Evolutionary conservation across 768 basidiomycete genomes (phyloP).

Genomic region (Calocybe cyanea): DNA sequence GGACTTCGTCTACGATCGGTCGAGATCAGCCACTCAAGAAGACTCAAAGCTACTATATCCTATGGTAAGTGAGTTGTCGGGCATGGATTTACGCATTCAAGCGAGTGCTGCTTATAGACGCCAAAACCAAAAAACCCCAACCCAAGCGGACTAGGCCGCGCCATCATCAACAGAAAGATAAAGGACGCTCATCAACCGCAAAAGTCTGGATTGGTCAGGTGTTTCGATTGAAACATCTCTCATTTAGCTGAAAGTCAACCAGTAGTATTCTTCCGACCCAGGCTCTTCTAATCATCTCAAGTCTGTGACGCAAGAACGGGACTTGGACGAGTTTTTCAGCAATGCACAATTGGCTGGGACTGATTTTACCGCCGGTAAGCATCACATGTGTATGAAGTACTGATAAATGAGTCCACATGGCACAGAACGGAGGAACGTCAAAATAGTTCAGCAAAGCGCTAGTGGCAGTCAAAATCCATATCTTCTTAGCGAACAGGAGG

Average conservation of each 20-base stretch:
- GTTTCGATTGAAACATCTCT: background rate
- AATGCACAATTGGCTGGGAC: conserved; percentile 93
- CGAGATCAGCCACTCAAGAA: no score
- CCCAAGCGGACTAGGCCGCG: conserved; percentile 84
- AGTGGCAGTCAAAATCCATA: conserved; percentile 73
- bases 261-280: conserved; percentile 73
- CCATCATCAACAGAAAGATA: conserved; percentile 89
- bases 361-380: conserved; percentile 91
- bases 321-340: conserved; percentile 93
- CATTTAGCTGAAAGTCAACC: conserved; percentile 5
- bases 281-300: conserved; percentile 67
- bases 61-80: background rate
- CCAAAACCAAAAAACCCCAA: conserved; percentile 60
- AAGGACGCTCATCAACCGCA: conserved; percentile 66
- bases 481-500: conserved; percentile 79
- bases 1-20: no score
- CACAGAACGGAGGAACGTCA: conserved; percentile 75
- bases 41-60: background rate
- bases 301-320: conserved; percentile 93
- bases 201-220: conserved; percentile 64
- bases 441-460: conserved; percentile 63
- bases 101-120: conserved; percentile 31
- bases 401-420: conserved; percentile 5
- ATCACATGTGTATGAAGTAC: background rate
- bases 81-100: no score